Base-by-base conservation (phyloP, 2,329 filamentous ascomycete genomes). In the Chaetothyriales sp. region DNA sequence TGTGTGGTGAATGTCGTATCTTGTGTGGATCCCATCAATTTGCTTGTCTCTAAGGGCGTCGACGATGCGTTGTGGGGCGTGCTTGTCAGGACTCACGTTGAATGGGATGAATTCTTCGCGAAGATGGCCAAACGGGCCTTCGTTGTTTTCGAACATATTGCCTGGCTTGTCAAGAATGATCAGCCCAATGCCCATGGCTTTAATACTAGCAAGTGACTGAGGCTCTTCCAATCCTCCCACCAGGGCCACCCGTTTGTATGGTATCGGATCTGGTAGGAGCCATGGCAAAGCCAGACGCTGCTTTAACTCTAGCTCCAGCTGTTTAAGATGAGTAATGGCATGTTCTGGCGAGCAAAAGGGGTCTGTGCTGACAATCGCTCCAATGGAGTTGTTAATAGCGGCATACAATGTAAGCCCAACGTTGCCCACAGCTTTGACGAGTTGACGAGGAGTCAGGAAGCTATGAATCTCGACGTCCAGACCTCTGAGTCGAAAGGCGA, bases 21-120 rank as follows among this genome's bases (percentile, higher is more conserved):
- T 63, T 13, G 66, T 67, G 6, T 67, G 58, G n/a, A 72, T 60
- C 1, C 68, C 69, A 49, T 71, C 58, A 8, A 71, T 59, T 1
- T 52, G 51, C 1, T 65, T 61, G 9, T 51, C 43, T 5, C 51
- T 47, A 2, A 70, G 54, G 0, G 65, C 64, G 0, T 62, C 56
- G 3, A 64, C 61, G 18, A 71, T 62, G 1, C 65, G 62, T 6
- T 62, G 33, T 1, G 59, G 19, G 1, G 70, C 57, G 2, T 53
- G 59, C 0, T 54, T 58, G 40, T 67, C 64, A 1, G 48, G 46
- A 2, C 51, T 57, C n/a, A 68, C 62, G 28, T 64, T 56, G n/a
- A 60, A 45, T 2, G 58, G 53, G 18, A 69, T 51, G 47, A 70
- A 68, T 1, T 58, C 66, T 20, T 69, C 65, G 1, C 66, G 62